Evolutionary conservation across 2,329 filamentous ascomycete species (phyloP).

Genomic region (Neofusicoccum parvum): DNA sequence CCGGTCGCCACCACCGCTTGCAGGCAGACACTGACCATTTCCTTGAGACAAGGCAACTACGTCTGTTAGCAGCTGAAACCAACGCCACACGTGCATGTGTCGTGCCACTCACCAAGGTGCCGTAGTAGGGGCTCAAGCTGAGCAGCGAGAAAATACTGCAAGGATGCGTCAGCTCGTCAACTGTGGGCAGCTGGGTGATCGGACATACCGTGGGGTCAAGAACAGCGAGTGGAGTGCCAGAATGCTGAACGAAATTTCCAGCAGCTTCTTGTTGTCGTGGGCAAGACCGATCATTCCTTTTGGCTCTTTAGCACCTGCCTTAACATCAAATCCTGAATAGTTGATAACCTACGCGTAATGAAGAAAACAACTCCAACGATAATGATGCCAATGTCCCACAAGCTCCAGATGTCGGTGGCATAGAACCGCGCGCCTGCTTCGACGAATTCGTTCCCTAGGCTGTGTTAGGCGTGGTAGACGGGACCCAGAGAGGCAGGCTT

Average conservation of each 20-base stretch:
- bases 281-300: constrained; percentile 68
- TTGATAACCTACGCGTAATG: constrained; percentile 62
- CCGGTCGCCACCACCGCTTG: background rate
- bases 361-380: constrained; percentile 72
- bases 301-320: background rate
- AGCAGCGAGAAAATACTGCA: constrained; percentile 79
- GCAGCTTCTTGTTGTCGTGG: constrained; percentile 62
- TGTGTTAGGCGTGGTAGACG: constrained; percentile 26
- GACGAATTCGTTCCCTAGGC: constrained; percentile 32
- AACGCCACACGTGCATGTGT: background rate
- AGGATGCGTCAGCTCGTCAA: constrained; percentile 18
- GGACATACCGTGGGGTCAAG: constrained; percentile 69
- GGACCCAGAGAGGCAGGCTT: background rate
- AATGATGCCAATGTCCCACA: constrained; percentile 68
- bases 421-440: constrained; percentile 16
- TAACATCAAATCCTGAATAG: constrained; percentile 1
- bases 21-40: constrained; percentile 64
- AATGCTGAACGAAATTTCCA: constrained; percentile 84
- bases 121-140: constrained; percentile 87
- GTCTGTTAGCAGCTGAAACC: constrained; percentile 12
- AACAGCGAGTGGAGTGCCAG: constrained; percentile 85
- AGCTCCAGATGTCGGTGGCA: constrained; percentile 73
- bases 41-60: constrained; percentile 82
- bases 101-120: constrained; percentile 60
- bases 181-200: constrained; percentile 18